A percentile compares a stretch with the other conserved stretches of the same genome.
phyloP scores from a whole-genome alignment of 768 basidiomycete species.

The Auricularia heimuer region DNA sequence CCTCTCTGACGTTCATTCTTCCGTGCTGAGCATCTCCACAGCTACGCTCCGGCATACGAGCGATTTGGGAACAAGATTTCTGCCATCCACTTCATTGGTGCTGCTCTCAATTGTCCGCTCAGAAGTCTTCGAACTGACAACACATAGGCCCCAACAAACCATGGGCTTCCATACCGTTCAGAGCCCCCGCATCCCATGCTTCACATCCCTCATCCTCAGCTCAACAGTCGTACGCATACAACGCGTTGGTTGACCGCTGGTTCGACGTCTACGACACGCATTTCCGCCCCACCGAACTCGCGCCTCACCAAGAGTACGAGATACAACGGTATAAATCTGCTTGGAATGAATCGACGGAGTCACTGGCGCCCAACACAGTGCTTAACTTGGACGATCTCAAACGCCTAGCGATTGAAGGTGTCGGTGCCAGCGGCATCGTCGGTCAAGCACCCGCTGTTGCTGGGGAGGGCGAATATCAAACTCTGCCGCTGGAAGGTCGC shows the following conservation, averaged over 20 bases:
- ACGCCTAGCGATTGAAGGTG: constrained; percentile 50
- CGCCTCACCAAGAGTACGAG: constrained; percentile 42
- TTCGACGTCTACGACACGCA: constrained; percentile 82
- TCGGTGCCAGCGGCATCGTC: constrained; percentile 21
- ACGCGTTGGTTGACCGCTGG: constrained; percentile 82
- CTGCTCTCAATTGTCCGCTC: neutral
- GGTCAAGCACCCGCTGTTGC: constrained; percentile 5
- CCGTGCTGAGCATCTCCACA: constrained; percentile 26
- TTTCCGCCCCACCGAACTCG: constrained; percentile 49
- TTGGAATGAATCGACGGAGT: constrained; percentile 47
- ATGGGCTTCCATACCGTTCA: constrained; percentile 69
- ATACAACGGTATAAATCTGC: constrained; percentile 59
- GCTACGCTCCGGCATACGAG: constrained; percentile 94
- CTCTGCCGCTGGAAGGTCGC: constrained; percentile 79
- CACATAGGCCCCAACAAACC: constrained; percentile 69
- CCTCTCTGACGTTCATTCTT: constrained; percentile 13
- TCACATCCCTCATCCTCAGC: constrained; percentile 23
- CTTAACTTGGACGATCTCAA: constrained; percentile 51
- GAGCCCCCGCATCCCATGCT: constrained; percentile 43
- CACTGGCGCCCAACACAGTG: constrained; percentile 3
- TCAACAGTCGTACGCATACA: constrained; percentile 59
- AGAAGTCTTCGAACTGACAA: neutral
- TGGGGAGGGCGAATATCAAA: constrained; percentile 65
- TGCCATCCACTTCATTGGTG: constrained; percentile 81
- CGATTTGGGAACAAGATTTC: constrained; percentile 83